Conservation (phyloP, 2,329 filamentous ascomycete species). For the Colletotrichum tropicicola region DNA sequence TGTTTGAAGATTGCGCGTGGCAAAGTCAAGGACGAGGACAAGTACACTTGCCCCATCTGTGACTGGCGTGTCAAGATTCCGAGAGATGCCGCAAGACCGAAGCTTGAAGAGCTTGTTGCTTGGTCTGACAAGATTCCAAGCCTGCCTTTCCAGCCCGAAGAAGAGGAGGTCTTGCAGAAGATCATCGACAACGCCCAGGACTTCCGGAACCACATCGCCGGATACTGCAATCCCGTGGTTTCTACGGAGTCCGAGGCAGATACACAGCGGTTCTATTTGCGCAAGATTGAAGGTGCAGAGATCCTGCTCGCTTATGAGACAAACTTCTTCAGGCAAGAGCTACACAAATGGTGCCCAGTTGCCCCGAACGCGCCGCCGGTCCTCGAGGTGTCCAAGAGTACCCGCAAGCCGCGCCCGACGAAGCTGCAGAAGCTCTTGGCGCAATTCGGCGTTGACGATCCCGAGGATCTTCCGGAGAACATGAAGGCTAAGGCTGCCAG, state of each 20-base stretch:
- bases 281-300: constrained; percentile 97
- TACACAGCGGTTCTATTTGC: constrained; percentile 91
- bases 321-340: constrained; percentile 96
- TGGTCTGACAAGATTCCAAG: constrained; percentile 85
- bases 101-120: constrained; percentile 85
- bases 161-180: constrained; percentile 84
- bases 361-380: constrained; percentile 87
- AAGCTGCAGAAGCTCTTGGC: constrained; percentile 96
- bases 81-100: constrained; percentile 92
- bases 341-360: constrained; percentile 94
- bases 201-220: constrained; percentile 84
- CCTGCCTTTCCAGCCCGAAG: constrained; percentile 94
- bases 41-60: constrained; percentile 97
- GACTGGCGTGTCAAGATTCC: constrained; percentile 98
- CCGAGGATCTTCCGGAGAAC: constrained; percentile 87
- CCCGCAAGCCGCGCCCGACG: constrained; percentile 92
- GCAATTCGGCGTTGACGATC: constrained; percentile 87
- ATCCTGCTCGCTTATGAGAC: constrained; percentile 91
- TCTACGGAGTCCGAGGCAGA: constrained; percentile 87
- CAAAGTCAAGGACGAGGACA: constrained; percentile 98
- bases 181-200: constrained; percentile 87
- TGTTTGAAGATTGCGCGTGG: constrained; percentile 97
- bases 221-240: constrained; percentile 83
- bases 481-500: constrained; percentile 81
- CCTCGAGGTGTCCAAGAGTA: constrained; percentile 87